Percentiles rank a stretch among this genome's conserved stretches.
phyloP scores from a whole-genome alignment of 192 early-diverging fungal genomes.

The Dispira parvispora region DNA sequence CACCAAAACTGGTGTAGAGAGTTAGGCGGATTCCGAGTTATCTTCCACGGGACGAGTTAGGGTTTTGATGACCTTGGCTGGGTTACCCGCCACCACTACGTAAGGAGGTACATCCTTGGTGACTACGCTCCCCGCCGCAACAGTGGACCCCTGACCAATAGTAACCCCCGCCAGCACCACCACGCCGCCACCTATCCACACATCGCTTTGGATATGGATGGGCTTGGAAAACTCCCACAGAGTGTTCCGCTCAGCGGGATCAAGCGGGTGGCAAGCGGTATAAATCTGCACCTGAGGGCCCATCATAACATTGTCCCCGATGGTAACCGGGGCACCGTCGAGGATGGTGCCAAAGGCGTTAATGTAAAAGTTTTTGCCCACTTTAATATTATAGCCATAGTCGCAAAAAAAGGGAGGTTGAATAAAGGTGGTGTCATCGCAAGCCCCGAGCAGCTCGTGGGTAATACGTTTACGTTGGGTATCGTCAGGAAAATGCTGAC shows the following conservation, averaged over 20 bases:
- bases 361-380: constrained; percentile 60
- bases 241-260: constrained; percentile 21
- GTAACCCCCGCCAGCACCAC: constrained; percentile 75
- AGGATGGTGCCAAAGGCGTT: constrained; percentile 61
- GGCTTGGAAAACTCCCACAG: constrained; percentile 1
- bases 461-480: constrained; percentile 15
- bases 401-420: constrained; percentile 55
- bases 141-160: constrained; percentile 57
- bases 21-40: too few species aligned
- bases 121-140: constrained; percentile 75
- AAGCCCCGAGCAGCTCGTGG: constrained; percentile 33
- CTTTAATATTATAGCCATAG: constrained; percentile 51
- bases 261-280: constrained; percentile 52
- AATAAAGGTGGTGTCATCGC: constrained; percentile 34
- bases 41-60: too few species aligned
- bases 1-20: too few species aligned
- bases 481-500: constrained; percentile 17
- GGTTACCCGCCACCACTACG: constrained; percentile 71
- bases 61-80: constrained; percentile 52
- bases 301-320: constrained; percentile 56
- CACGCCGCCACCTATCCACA: constrained; percentile 74
- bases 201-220: constrained; percentile 60
- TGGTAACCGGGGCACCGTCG: constrained; percentile 51
- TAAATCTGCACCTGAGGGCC: constrained; percentile 66
- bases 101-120: constrained; percentile 71